Evolutionary conservation across 306 rosid species (phyloP).

Genomic region (Prosopis cineraria): DNA sequence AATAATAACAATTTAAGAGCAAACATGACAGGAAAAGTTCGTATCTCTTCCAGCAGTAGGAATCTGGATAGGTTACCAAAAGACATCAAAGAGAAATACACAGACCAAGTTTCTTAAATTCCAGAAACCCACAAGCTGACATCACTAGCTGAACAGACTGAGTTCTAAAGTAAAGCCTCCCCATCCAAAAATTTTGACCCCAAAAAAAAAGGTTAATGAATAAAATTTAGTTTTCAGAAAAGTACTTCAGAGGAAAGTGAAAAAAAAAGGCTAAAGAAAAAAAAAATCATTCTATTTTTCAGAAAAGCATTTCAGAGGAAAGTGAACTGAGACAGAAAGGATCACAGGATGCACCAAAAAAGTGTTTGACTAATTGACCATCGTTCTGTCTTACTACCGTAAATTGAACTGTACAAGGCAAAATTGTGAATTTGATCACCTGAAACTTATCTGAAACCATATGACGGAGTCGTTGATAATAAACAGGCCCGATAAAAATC

Average conservation of each 20-base stretch:
- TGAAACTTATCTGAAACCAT: slow-evolving; percentile 99
- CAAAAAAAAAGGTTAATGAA: neutral
- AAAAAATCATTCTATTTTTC: slow-evolving; percentile 4
- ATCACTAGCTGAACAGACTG: neutral
- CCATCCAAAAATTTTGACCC: neutral
- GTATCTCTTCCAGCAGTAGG: too few species aligned
- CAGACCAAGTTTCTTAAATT: neutral
- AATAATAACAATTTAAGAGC: too few species aligned
- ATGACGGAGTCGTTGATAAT: slow-evolving; percentile 92
- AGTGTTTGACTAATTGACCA: neutral
- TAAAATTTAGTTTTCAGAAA: neutral
- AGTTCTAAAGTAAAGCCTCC: neutral
- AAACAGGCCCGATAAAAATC: slow-evolving; percentile 94
- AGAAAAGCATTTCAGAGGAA: neutral
- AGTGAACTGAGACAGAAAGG: slow-evolving; percentile 7
- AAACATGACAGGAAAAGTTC: too few species aligned
- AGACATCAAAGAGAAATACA: too few species aligned
- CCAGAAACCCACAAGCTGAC: neutral
- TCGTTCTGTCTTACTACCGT: slow-evolving; percentile 4
- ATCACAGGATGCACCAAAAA: neutral
- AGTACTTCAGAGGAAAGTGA: neutral
- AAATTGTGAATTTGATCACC: slow-evolving; percentile 43
- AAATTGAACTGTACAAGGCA: neutral
- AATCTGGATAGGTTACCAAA: too few species aligned
- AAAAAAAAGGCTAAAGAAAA: too few species aligned